Evolutionary conservation across 495 filamentous ascomycete species (phyloP).

Genomic region (Cercophora sp.): DNA sequence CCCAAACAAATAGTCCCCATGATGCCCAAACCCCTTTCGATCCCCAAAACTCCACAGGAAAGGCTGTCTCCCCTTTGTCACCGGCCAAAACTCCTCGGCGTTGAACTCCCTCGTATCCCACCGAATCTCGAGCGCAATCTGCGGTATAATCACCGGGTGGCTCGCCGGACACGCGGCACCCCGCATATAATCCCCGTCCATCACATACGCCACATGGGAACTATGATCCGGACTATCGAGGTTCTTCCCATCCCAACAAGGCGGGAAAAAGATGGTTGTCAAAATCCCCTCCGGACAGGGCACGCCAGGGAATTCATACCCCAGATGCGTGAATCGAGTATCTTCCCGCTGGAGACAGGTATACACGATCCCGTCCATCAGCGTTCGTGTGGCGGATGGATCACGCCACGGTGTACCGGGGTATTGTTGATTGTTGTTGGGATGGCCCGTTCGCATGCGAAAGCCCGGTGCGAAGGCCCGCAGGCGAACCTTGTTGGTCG

Average conservation of each 20-base stretch:
- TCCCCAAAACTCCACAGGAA: constrained; percentile 42
- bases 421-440: constrained; percentile 29
- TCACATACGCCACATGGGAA: constrained; percentile 34
- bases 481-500: constrained; percentile 27
- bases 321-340: constrained; percentile 21
- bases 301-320: constrained; percentile 20
- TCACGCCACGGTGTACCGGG: constrained; percentile 28
- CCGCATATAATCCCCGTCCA: too few relatives aligned
- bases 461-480: constrained; percentile 51
- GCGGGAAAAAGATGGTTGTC: constrained; percentile 30
- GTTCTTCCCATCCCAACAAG: constrained; percentile 26
- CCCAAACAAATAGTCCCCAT: constrained; percentile 39
- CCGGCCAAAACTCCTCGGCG: constrained; percentile 34
- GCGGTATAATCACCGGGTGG: constrained; percentile 31
- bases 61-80: constrained; percentile 35
- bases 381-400: too few relatives aligned
- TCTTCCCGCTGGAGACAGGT: constrained; percentile 8
- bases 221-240: constrained; percentile 30
- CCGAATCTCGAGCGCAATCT: constrained; percentile 39
- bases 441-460: constrained; percentile 68
- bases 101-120: constrained; percentile 33
- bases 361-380: constrained; percentile 26
- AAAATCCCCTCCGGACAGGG: constrained; percentile 32
- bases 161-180: constrained; percentile 26
- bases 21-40: constrained; percentile 30